A percentile compares a stretch with the other conserved stretches of the same genome.
phyloP scores from a whole-genome alignment of 2,329 filamentous ascomycete genomes.

The Colletotrichum sp. region DNA sequence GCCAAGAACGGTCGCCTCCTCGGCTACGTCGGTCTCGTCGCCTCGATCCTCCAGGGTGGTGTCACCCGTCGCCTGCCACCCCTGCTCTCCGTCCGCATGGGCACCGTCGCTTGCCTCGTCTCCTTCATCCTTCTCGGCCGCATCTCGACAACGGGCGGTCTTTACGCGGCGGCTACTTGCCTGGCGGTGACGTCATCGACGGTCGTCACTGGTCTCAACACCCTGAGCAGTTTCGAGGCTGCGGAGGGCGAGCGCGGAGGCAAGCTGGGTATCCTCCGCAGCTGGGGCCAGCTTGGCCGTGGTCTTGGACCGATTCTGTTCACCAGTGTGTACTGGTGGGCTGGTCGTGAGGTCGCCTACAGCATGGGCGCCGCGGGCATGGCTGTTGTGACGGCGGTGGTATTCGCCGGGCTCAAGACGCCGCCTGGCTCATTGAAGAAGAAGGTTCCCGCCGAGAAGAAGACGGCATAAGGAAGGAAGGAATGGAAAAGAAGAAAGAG shows the following conservation, averaged over 20 bases:
- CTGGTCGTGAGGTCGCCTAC: slow-evolving; percentile 86
- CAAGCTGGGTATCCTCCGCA: slow-evolving; percentile 83
- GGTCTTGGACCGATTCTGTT: slow-evolving; percentile 89
- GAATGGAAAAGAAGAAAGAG: neutral
- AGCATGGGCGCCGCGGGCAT: slow-evolving; percentile 81
- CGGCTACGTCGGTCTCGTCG: slow-evolving; percentile 89
- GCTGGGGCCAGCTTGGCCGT: slow-evolving; percentile 85
- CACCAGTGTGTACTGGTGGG: slow-evolving; percentile 98
- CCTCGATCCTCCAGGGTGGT: slow-evolving; percentile 91
- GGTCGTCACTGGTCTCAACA: slow-evolving; percentile 92
- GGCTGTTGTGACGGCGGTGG: slow-evolving; percentile 72
- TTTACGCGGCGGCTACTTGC: slow-evolving; percentile 84
- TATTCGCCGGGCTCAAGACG: slow-evolving; percentile 74
- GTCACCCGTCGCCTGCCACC: slow-evolving; percentile 86
- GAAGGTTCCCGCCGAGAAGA: slow-evolving; percentile 19
- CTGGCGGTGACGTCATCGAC: slow-evolving; percentile 92
- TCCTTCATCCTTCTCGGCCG: slow-evolving; percentile 82
- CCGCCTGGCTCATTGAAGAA: slow-evolving; percentile 49
- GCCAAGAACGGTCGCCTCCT: slow-evolving; percentile 84
- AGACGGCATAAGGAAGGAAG: neutral
- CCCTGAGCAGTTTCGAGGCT: slow-evolving; percentile 90
- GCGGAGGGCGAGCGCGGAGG: slow-evolving; percentile 79
- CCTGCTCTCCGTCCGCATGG: slow-evolving; percentile 78
- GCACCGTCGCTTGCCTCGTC: slow-evolving; percentile 76
- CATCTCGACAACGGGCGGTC: slow-evolving; percentile 68